A percentile compares a stretch with the other conserved stretches of the same genome.
Evolutionary conservation across 108 stramenopile genomes (phyloP).

Genomic region (Halocafeteria seosinensis): DNA sequence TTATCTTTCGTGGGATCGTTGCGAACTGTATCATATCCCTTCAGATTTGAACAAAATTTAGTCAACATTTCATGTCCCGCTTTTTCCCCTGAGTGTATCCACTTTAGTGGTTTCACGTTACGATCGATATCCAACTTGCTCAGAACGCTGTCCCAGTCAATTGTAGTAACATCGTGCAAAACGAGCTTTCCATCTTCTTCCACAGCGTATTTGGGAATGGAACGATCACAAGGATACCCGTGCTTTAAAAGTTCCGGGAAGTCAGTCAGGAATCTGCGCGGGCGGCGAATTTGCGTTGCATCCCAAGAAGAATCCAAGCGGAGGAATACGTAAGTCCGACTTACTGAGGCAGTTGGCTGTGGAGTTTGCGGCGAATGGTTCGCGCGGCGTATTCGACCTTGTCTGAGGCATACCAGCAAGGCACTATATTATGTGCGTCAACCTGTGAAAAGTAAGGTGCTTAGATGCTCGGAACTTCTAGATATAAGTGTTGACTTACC

Average conservation of each 20-base stretch:
- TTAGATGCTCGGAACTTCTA: no score
- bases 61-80: constrained; percentile 39
- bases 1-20: constrained; percentile 76
- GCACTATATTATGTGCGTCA: constrained; percentile 95
- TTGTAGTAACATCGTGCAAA: neutral
- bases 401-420: constrained; percentile 71
- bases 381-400: constrained; percentile 81
- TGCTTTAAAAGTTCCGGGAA: constrained; percentile 48
- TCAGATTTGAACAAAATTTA: constrained; percentile 44
- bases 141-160: constrained; percentile 9
- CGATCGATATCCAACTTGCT: constrained; percentile 17
- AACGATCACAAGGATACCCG: neutral
- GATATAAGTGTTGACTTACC: no score
- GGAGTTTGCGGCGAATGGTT: constrained; percentile 78
- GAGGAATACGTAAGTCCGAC: no score
- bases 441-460: no score
- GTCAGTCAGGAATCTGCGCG: constrained; percentile 41
- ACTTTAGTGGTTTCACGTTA: constrained; percentile 2
- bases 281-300: no score
- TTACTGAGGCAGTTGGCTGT: constrained; percentile 50
- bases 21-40: constrained; percentile 53
- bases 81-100: neutral
- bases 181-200: neutral
- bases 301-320: no score
- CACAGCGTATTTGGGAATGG: neutral